Evolutionary conservation across 1,284 basidiomycete genomes (phyloP).

Genomic region (Fomitopsis pinicola): DNA sequence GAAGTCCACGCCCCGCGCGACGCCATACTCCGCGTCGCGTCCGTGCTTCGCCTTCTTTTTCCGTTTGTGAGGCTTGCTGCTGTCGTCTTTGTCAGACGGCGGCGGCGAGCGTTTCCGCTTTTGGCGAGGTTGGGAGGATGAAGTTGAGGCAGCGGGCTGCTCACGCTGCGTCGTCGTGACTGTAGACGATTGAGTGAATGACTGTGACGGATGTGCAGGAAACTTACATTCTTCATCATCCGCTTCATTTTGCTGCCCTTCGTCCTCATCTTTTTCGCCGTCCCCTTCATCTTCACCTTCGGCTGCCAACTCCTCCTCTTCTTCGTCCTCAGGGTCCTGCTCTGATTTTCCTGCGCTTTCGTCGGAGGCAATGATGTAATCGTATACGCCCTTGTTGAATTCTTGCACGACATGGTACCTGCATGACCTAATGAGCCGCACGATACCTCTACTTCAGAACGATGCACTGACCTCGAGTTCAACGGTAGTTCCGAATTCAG

Average conservation of each 20-base stretch:
- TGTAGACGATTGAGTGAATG: conserved; percentile 19
- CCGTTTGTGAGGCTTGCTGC: conserved; percentile 27
- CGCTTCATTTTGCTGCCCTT: conserved; percentile 31
- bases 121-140: background rate
- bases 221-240: conserved; percentile 35
- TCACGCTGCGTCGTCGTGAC: conserved; percentile 57
- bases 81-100: conserved; percentile 13
- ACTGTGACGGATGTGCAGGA: background rate
- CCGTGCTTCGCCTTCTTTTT: conserved; percentile 25
- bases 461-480: conserved; percentile 68
- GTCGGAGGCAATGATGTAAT: conserved; percentile 98
- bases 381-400: conserved; percentile 98
- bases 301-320: conserved; percentile 21
- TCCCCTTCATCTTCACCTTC: background rate
- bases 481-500: conserved; percentile 95
- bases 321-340: conserved; percentile 44
- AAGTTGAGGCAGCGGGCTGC: conserved; percentile 10
- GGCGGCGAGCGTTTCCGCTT: conserved; percentile 17
- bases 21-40: conserved; percentile 81
- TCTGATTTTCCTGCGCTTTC: conserved; percentile 64
- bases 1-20: conserved; percentile 97
- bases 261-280: conserved; percentile 25
- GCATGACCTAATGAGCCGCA: background rate
- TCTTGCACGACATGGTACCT: conserved; percentile 98
- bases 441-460: background rate